These are phyloP conservation scores for Trichoderma oligosporum DNA, from an alignment of 2,329 filamentous ascomycete genomes.

Conservation along the genomic window DNA sequence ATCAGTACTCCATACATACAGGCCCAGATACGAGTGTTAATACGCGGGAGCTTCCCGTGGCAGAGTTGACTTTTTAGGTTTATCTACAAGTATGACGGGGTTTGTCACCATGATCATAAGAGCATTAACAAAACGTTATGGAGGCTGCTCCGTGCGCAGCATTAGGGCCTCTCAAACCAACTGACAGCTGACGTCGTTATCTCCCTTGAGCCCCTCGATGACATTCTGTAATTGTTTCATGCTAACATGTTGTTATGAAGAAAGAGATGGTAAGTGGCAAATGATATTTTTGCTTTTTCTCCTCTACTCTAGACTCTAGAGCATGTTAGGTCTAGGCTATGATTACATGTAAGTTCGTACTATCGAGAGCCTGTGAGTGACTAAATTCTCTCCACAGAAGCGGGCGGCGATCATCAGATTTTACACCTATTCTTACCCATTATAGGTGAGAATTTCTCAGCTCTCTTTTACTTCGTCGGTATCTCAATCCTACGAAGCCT, in stretches of 20 bases:
- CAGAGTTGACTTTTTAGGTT: neutral
- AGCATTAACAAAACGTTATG: neutral
- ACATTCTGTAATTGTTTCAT: neutral
- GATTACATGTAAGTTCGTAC: neutral
- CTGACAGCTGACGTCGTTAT: neutral
- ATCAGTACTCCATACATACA: too few relatives aligned
- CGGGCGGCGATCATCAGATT: conserved; percentile 4
- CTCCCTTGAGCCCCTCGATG: neutral
- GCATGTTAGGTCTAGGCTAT: neutral
- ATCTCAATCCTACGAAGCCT: too few relatives aligned
- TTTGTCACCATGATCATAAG: neutral
- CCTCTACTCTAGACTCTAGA: neutral
- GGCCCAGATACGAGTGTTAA: neutral
- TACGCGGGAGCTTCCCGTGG: neutral
- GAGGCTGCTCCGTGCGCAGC: neutral
- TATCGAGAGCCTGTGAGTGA: neutral
- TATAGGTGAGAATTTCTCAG: neutral
- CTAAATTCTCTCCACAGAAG: conserved; percentile 4
- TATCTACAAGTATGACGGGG: too few relatives aligned
- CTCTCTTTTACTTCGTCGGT: neutral
- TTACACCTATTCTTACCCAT: neutral
- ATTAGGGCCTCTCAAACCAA: neutral
- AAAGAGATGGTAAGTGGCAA: neutral
- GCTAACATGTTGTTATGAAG: neutral
- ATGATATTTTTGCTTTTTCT: neutral